These are phyloP conservation scores for Clausena lansium DNA, from an alignment of 345 rosid species.

Conservation along the genomic window DNA sequence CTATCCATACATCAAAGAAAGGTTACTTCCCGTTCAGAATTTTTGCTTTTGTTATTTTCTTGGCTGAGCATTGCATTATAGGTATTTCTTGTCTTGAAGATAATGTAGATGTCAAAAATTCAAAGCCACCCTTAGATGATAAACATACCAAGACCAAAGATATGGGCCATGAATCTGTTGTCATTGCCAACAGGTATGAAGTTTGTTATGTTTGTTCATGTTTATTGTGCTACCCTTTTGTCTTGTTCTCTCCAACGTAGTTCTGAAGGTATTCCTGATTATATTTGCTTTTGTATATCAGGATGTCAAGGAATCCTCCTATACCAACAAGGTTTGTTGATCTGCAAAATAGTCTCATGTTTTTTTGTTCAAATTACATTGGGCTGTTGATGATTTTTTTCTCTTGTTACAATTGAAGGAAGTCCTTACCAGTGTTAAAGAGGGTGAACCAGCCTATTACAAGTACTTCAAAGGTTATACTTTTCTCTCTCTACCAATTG, in stretches of 20 bases:
- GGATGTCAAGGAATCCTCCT: conserved; percentile 26
- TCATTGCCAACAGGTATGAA: conserved; percentile 44
- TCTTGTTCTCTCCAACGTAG: background rate
- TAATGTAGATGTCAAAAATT: conserved; percentile 25
- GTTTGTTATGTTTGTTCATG: conserved; percentile 12
- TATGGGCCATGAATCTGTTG: conserved; percentile 30
- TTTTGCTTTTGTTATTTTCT: conserved; percentile 10
- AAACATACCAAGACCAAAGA: conserved; percentile 34
- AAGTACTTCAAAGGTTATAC: conserved; percentile 24
- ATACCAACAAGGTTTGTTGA: conserved; percentile 37
- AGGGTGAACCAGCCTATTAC: conserved; percentile 28
- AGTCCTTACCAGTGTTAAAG: conserved; percentile 41
- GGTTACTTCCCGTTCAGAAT: conserved; percentile 38
- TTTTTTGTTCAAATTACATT: background rate
- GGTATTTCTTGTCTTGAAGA: conserved; percentile 25
- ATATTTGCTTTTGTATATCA: conserved; percentile 12
- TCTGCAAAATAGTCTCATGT: background rate
- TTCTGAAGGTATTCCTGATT: background rate
- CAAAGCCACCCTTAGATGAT: conserved; percentile 24
- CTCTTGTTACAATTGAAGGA: conserved; percentile 43
- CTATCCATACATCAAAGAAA: conserved; percentile 30
- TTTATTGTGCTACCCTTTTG: background rate
- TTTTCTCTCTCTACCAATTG: background rate
- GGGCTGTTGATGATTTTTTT: conserved; percentile 13
- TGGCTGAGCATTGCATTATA: conserved; percentile 12